A percentile compares a stretch with the other conserved stretches of the same genome.
These are phyloP conservation scores for Fusarium sp. DNA, from an alignment of 2,329 filamentous ascomycete species.

Conservation along the genomic window DNA sequence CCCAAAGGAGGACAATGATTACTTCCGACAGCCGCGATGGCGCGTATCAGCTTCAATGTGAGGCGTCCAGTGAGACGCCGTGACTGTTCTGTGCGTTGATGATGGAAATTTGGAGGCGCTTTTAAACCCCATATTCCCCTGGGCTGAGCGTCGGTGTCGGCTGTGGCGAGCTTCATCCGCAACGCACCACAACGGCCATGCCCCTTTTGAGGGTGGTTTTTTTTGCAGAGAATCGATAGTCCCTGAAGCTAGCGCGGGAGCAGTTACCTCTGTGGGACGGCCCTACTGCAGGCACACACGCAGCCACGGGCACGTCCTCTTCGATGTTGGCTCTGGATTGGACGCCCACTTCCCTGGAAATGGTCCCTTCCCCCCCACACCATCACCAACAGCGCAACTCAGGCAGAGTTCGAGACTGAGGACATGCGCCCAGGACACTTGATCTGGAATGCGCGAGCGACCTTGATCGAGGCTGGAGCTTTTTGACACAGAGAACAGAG, in stretches of 20 bases:
- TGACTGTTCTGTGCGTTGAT: constrained; percentile 9
- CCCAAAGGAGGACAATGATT: background rate
- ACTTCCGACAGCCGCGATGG: constrained; percentile 1
- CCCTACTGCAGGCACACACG: constrained; percentile 37
- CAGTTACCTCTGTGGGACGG: constrained; percentile 5
- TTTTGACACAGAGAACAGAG: background rate
- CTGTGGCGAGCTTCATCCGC: constrained; percentile 28
- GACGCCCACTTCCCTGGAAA: background rate
- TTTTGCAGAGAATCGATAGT: constrained; percentile 38
- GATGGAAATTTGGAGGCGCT: constrained; percentile 16
- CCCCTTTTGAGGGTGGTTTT: constrained; percentile 1
- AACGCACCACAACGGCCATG: background rate
- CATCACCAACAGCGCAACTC: constrained; percentile 3
- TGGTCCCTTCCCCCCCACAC: background rate
- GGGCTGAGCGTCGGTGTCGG: constrained; percentile 8
- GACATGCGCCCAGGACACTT: constrained; percentile 34
- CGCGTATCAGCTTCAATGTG: constrained; percentile 11
- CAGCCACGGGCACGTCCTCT: constrained; percentile 22
- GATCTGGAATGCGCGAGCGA: constrained; percentile 27
- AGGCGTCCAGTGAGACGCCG: constrained; percentile 27
- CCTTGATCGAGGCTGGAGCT: background rate
- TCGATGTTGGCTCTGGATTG: constrained; percentile 21
- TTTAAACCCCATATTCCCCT: background rate
- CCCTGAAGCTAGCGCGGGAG: constrained; percentile 31
- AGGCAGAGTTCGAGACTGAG: constrained; percentile 12